Evolutionary conservation across 2,329 filamentous ascomycete species (phyloP).

Genomic region (Hymenoscyphus linearis): DNA sequence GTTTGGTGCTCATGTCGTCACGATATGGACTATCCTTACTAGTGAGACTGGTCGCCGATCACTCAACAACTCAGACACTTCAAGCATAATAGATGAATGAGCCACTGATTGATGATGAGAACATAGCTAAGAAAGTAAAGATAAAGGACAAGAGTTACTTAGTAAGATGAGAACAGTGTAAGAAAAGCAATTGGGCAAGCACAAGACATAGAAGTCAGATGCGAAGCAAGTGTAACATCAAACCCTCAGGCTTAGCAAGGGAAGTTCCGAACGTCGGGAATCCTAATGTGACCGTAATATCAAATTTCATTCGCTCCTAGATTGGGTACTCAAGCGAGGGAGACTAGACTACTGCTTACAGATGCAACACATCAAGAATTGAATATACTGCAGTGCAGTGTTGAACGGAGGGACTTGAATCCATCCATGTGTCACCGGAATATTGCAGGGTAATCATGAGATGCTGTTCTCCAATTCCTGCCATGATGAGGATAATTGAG

Average conservation of each 20-base stretch:
- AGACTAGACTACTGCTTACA: not conserved
- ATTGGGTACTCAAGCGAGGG: not conserved
- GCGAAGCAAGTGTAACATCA: not conserved
- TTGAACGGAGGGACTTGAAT: not conserved
- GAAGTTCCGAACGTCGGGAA: not conserved
- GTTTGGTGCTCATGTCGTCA: not conserved
- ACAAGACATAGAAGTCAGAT: not conserved
- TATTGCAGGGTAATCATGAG: constrained; percentile 1
- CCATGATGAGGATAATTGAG: not conserved
- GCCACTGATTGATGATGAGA: not conserved
- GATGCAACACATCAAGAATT: not conserved
- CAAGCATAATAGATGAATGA: not conserved
- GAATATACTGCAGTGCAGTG: constrained; percentile 3
- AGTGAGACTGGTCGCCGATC: not conserved
- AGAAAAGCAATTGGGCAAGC: not conserved
- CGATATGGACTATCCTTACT: not conserved
- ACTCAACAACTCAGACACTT: not conserved
- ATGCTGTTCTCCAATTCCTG: not conserved
- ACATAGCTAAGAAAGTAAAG: not conserved
- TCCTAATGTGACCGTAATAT: not conserved
- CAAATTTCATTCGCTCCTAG: not conserved
- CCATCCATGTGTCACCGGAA: not conserved
- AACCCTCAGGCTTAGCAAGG: not conserved
- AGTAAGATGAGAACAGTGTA: not conserved
- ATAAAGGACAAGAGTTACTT: not conserved